Evolutionary conservation across 495 filamentous ascomycete genomes (phyloP), one percentile per base, ranked within the genome.

Genomic region (Hyaloscypha hepaticicola): DNA sequence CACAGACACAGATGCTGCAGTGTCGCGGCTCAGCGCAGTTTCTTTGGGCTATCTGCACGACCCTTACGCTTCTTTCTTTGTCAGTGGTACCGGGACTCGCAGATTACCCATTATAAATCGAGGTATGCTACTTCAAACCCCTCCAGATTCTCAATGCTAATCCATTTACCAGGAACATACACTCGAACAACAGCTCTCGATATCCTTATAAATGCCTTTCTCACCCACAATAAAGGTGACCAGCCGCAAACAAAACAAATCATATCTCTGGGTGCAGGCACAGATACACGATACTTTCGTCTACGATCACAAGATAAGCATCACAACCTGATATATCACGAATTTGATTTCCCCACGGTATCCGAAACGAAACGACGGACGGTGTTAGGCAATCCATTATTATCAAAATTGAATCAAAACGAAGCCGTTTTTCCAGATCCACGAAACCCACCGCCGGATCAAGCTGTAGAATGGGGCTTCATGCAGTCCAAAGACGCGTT

Each of bases 31-130:
- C 75, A 97, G 93, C 71, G 94, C 93, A 14, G 92, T 97, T 14
- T 80, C 87, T 59, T 75, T 92, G n/a, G 93, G 92, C 57, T 97
- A 97, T 75, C 80, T 98, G 0, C 75, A 89, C 22, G 95, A 99
- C 73, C 83, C 84, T 0, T 98, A 88, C 76, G 92, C 92, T 3
- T 74, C 72, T 52, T 75, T 78, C 26, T 90, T 99, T 70, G 84
- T 85, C 3, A 78, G 79, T 41, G 69, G 69, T 4, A 58, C 64
- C 11, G 69, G 69, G 3, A 73, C 76, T 34, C 78, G 88, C 53
- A 82, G 93, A 52, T 77, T 93, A 28, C 95, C 95, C 49, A 93
- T 98, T 49, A 97, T 98, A 64, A 97, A 97, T 74, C 77, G 95
- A 85, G 94, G 92, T 93, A 74, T 67, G 74, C 72, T 19, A 22